These are phyloP conservation scores for Hypoxylon sp. DNA, from an alignment of 2,329 filamentous ascomycete species.

Conservation along the genomic window DNA sequence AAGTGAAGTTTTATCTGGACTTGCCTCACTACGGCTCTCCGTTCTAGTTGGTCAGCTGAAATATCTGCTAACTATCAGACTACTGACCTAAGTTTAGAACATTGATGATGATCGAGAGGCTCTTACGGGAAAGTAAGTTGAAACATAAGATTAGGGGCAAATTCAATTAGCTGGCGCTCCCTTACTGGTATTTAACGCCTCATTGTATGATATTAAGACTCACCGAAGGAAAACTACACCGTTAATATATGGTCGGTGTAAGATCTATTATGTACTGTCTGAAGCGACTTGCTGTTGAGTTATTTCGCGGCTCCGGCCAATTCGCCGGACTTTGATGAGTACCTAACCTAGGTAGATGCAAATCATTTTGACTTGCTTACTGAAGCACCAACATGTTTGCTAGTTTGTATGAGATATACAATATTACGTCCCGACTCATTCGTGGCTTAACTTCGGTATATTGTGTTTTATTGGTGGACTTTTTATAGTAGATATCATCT, in stretches of 20 bases:
- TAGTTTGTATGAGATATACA: slow-evolving; percentile 16
- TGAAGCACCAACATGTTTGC: slow-evolving; percentile 18
- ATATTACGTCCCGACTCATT: slow-evolving; percentile 8
- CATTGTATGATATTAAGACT: neutral
- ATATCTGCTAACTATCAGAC: neutral
- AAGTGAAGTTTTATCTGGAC: slow-evolving; percentile 10
- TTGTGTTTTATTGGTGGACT: slow-evolving; percentile 32
- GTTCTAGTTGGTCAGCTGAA: neutral
- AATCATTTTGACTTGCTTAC: slow-evolving; percentile 10
- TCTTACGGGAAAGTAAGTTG: slow-evolving; percentile 1
- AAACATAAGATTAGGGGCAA: neutral
- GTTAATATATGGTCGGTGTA: slow-evolving; percentile 11
- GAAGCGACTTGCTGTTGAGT: neutral
- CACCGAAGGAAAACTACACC: slow-evolving; percentile 1
- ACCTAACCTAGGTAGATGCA: neutral
- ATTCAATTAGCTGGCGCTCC: neutral
- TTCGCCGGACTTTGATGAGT: slow-evolving; percentile 15
- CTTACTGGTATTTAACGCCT: neutral
- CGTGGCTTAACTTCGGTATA: slow-evolving; percentile 1
- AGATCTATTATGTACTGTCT: slow-evolving; percentile 1
- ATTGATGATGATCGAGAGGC: slow-evolving; percentile 3
- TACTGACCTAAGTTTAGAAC: slow-evolving; percentile 11
- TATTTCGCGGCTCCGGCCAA: slow-evolving; percentile 19
- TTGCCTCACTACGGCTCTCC: neutral
- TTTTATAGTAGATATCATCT: slow-evolving; percentile 8